Evolutionary conservation across 345 rosid genomes (phyloP).

Genomic region (Eucalyptus regnans): DNA sequence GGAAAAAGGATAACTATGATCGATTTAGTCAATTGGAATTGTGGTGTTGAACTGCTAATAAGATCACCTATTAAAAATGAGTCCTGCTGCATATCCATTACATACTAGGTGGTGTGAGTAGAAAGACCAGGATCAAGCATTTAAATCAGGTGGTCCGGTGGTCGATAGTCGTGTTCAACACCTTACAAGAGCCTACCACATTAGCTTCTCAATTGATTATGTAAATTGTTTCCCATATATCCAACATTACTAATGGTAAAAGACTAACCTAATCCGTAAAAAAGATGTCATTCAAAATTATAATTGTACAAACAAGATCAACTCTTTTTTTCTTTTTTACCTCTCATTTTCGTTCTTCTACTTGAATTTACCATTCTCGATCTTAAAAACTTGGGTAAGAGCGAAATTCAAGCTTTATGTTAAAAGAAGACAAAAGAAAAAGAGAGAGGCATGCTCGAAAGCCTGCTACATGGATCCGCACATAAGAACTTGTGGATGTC

Average conservation of each 20-base stretch:
- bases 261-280: background rate
- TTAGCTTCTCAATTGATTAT: background rate
- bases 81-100: background rate
- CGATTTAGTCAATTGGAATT: background rate
- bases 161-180: fast-evolving
- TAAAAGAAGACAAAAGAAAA: background rate
- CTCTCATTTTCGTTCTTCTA: background rate
- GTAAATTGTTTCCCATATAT: background rate
- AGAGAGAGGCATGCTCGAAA: background rate
- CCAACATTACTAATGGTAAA: background rate
- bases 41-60: background rate
- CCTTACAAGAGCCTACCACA: background rate
- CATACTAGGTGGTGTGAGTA: background rate
- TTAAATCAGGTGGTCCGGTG: fast-evolving
- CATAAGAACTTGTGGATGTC: background rate
- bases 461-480: background rate
- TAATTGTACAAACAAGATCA: background rate
- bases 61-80: background rate
- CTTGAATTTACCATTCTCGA: background rate
- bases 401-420: background rate
- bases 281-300: background rate
- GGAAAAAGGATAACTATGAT: background rate
- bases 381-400: background rate
- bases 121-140: background rate
- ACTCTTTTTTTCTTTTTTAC: too few species aligned